phyloP scores from a whole-genome alignment of 1,139 yeast species.

The Saccharomyces uvarum region DNA sequence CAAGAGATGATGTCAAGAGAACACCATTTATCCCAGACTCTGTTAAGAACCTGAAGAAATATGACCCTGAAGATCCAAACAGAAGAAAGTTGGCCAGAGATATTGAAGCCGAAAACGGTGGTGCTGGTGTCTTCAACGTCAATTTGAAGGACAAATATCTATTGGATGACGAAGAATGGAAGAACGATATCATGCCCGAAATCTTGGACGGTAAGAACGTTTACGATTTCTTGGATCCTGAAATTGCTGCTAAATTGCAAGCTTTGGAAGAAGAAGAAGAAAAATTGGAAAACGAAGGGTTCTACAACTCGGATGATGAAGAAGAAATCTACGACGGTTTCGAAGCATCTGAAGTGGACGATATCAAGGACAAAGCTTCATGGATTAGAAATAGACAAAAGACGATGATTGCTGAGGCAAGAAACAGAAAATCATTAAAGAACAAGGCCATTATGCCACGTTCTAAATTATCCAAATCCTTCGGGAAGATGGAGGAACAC shows the following conservation, averaged over 20 bases:
- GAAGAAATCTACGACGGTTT: slow-evolving; percentile 72
- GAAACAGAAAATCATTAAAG: slow-evolving; percentile 79
- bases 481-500: slow-evolving; percentile 76
- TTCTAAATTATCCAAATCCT: slow-evolving; percentile 71
- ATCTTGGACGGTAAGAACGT: slow-evolving; percentile 92
- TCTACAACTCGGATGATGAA: slow-evolving; percentile 85
- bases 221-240: slow-evolving; percentile 94
- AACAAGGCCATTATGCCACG: slow-evolving; percentile 92
- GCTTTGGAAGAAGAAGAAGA: slow-evolving; percentile 97
- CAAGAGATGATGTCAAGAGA: slow-evolving; percentile 80
- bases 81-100: slow-evolving; percentile 80
- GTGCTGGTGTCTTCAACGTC: slow-evolving; percentile 95
- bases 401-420: slow-evolving; percentile 81
- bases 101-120: slow-evolving; percentile 90
- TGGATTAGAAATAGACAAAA: slow-evolving; percentile 96
- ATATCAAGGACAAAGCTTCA: slow-evolving; percentile 74
- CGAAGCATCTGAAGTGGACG: slow-evolving; percentile 60
- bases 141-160: slow-evolving; percentile 86
- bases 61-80: slow-evolving; percentile 73
- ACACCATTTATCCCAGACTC: slow-evolving; percentile 77
- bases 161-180: slow-evolving; percentile 95
- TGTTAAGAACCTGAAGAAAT: slow-evolving; percentile 50
- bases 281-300: slow-evolving; percentile 85
- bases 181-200: slow-evolving; percentile 95
- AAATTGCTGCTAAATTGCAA: slow-evolving; percentile 83